Evolutionary conservation across 2,329 filamentous ascomycete species (phyloP).

Genomic region (Metarhizium brunneum): DNA sequence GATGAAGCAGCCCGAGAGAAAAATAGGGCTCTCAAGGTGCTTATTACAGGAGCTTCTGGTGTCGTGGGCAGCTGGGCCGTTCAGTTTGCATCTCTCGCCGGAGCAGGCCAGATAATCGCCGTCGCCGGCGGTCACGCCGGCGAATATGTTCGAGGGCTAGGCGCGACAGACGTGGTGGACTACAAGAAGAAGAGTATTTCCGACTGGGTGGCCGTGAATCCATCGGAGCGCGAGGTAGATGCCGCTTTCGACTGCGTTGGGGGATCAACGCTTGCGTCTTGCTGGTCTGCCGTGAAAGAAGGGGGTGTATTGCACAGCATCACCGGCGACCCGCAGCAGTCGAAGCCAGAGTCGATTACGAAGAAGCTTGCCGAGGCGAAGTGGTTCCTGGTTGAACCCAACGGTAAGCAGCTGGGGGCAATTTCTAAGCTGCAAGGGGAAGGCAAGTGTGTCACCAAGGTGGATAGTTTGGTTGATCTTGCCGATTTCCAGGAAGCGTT

Average conservation of each 20-base stretch:
- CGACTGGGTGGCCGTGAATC: conserved; percentile 19
- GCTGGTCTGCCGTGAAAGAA: conserved; percentile 23
- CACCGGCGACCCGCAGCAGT: conserved; percentile 16
- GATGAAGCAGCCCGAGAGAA: background rate
- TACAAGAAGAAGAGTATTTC: conserved; percentile 18
- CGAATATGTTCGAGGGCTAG: conserved; percentile 18
- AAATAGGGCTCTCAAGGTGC: conserved; percentile 19
- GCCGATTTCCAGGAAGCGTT: conserved; percentile 26
- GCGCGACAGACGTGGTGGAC: conserved; percentile 25
- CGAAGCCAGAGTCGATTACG: conserved; percentile 16
- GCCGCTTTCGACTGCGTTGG: conserved; percentile 25
- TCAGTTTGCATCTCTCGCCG: conserved; percentile 24
- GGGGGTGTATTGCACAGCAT: conserved; percentile 23
- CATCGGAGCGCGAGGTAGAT: conserved; percentile 17
- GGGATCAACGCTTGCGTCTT: conserved; percentile 18
- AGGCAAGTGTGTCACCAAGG: conserved; percentile 18
- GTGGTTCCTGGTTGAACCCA: conserved; percentile 27
- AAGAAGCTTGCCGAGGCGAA: conserved; percentile 19
- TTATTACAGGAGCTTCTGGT: conserved; percentile 27
- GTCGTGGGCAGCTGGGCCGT: conserved; percentile 28
- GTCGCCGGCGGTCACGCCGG: conserved; percentile 19
- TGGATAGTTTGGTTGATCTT: conserved; percentile 27
- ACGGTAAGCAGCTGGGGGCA: conserved; percentile 21
- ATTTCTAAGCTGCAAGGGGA: conserved; percentile 22
- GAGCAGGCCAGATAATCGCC: conserved; percentile 22